Percentiles rank a stretch among this genome's conserved stretches.
Conservation (phyloP, 345 rosid species). For the Ceriops tagal region DNA sequence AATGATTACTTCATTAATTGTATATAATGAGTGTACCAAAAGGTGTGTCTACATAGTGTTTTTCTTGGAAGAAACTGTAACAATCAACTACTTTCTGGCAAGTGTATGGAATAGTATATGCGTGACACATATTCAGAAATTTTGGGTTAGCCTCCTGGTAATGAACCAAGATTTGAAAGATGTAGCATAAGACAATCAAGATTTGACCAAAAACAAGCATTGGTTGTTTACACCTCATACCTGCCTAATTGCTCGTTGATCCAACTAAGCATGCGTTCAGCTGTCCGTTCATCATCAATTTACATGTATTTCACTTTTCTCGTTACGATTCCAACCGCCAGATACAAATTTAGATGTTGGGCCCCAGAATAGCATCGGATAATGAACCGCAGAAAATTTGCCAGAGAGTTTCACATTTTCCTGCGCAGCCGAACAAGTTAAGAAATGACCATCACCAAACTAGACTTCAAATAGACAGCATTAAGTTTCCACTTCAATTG, state of each 20-base stretch:
- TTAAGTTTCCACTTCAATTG: no score
- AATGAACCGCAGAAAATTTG: constrained; percentile 70
- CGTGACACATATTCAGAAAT: no score
- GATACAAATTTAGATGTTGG: constrained; percentile 60
- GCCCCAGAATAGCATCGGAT: constrained; percentile 95
- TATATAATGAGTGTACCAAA: no score
- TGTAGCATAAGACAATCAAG: no score
- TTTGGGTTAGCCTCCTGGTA: no score
- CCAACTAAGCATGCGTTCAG: constrained; percentile 77
- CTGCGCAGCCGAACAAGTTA: constrained; percentile 75
- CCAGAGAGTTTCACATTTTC: constrained; percentile 78
- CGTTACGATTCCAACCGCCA: constrained; percentile 60
- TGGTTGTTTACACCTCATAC: constrained; percentile 34
- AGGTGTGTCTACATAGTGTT: no score
- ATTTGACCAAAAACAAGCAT: no score
- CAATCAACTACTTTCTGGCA: no score
- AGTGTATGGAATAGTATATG: no score
- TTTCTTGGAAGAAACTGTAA: no score
- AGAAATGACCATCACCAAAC: constrained; percentile 26
- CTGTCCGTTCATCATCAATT: constrained; percentile 76
- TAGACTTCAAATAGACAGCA: neutral
- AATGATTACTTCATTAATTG: no score
- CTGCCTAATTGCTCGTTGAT: constrained; percentile 84
- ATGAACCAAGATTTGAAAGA: no score
- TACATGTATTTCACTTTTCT: constrained; percentile 46